Evolutionary conservation across 352 stramenopile species (phyloP), one percentile per base, ranked within the genome.

Genomic region (Phytophthora capsici): DNA sequence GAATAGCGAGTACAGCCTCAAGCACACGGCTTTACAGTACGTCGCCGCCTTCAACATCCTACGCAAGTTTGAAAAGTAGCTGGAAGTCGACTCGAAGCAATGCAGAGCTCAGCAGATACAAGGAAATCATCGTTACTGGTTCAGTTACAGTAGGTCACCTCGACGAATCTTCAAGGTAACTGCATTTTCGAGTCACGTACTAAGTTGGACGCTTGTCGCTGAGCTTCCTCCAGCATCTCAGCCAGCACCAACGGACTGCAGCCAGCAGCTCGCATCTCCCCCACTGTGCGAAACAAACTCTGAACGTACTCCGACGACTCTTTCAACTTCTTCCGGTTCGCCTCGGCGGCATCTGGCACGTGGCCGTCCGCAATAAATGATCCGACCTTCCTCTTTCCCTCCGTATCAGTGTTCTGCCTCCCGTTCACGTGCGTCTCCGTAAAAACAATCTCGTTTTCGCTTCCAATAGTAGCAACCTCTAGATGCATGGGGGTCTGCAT

Each of bases 1-100:
- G 0, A 68, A 73, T 41, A 72, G 56, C 50, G 84, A 94, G 69
- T 95, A 95, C 66, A 91, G 77, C 28, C 87, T 94, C 69, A 95
- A 95, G 63, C 87, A 95, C 73, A 95, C 87, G 57, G 87, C 84
- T 32, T 76, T 95, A 63, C 87, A 95, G 71, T 95, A 95, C 62
- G 87, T 95, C 32, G 87, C 85, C 13, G 87, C 85, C 4, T 95
- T 92, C 59, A 94, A 95, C 65, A 90, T 95, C 48, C 63, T 95
- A 26, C 84, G 87, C 57, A 91, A 88, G 69, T 91, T 91, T 40
- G 79, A 90, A 45, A 92, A 91, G 56, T 91, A 84, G 20, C 40
- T 16, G 41, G 2, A 23, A 14, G 13, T 9, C 1, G 23, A 41
- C 16, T 41, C 34, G 16, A 19, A 36, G 40, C 23, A 36, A 7